Percentiles rank a stretch among this genome's conserved stretches.
phyloP scores from a whole-genome alignment of 495 filamentous ascomycete species.

The Penicillium robsamsonii region DNA sequence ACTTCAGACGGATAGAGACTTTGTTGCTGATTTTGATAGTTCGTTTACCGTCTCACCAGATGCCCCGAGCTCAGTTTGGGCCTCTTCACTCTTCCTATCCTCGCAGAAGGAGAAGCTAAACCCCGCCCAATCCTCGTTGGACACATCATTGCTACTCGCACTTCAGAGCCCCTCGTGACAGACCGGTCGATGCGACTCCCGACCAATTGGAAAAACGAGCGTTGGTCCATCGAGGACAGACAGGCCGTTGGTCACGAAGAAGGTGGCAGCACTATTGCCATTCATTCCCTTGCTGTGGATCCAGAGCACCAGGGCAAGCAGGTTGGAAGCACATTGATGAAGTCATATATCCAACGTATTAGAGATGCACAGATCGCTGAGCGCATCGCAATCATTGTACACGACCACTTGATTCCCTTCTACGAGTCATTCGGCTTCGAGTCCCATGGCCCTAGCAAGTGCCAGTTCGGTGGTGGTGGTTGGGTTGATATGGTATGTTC shows the following conservation, averaged over 20 bases:
- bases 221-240: constrained; percentile 34
- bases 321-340: constrained; percentile 72
- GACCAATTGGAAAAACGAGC: constrained; percentile 55
- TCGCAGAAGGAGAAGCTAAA: constrained; percentile 44
- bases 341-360: constrained; percentile 71
- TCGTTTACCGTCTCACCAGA: constrained; percentile 73
- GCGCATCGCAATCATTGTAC: constrained; percentile 73
- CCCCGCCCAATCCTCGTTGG: constrained; percentile 63
- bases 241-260: constrained; percentile 63
- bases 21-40: constrained; percentile 47
- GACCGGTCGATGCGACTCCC: constrained; percentile 78
- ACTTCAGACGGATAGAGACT: not conserved
- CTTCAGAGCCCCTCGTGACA: constrained; percentile 56
- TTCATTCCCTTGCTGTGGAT: constrained; percentile 80
- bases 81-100: constrained; percentile 62
- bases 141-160: constrained; percentile 76
- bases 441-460: constrained; percentile 62
- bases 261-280: constrained; percentile 65
- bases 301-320: constrained; percentile 72
- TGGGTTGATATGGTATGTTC: constrained; percentile 64
- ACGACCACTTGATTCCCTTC: constrained; percentile 66
- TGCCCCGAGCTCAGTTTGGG: constrained; percentile 82
- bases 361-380: constrained; percentile 64
- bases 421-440: constrained; percentile 77
- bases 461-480: constrained; percentile 70